Conservation (phyloP, 2,329 filamentous ascomycete species). For the Botrytis aclada region DNA sequence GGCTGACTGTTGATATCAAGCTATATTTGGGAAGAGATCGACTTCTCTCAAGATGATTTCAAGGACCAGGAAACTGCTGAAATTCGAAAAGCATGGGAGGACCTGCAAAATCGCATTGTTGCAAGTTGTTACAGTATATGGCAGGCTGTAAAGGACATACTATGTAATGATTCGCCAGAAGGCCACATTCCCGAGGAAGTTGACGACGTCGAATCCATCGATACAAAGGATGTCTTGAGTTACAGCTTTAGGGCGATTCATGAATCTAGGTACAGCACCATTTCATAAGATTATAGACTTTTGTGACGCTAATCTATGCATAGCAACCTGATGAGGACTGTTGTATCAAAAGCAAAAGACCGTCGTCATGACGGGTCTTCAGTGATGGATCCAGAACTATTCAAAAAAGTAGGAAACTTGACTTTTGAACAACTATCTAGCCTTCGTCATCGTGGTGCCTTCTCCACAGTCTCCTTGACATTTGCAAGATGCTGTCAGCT, state of each 20-base stretch:
- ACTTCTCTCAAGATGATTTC: conserved; percentile 18
- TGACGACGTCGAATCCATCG: conserved; percentile 66
- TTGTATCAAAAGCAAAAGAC: conserved; percentile 50
- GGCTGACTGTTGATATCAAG: conserved; percentile 23
- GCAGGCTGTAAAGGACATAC: conserved; percentile 68
- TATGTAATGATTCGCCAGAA: conserved; percentile 94
- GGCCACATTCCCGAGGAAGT: conserved; percentile 76
- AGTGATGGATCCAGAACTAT: conserved; percentile 53
- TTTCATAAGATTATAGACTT: background rate
- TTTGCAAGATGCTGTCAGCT: conserved; percentile 77
- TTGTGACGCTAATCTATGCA: conserved; percentile 16
- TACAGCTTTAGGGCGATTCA: conserved; percentile 96
- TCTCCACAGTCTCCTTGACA: conserved; percentile 87
- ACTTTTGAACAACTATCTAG: conserved; percentile 80
- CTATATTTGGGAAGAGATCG: conserved; percentile 32
- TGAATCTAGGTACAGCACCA: conserved; percentile 71
- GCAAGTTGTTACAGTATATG: conserved; percentile 67
- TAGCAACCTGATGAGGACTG: conserved; percentile 68
- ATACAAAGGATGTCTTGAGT: conserved; percentile 85
- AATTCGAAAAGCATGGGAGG: conserved; percentile 22
- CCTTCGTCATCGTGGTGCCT: conserved; percentile 85
- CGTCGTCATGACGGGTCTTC: conserved; percentile 42
- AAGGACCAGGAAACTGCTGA: background rate
- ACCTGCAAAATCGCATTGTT: conserved; percentile 54
- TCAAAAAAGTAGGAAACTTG: conserved; percentile 65